Evolutionary conservation across 768 basidiomycete genomes (phyloP).

Genomic region (Tricholoma hemisulphureum): DNA sequence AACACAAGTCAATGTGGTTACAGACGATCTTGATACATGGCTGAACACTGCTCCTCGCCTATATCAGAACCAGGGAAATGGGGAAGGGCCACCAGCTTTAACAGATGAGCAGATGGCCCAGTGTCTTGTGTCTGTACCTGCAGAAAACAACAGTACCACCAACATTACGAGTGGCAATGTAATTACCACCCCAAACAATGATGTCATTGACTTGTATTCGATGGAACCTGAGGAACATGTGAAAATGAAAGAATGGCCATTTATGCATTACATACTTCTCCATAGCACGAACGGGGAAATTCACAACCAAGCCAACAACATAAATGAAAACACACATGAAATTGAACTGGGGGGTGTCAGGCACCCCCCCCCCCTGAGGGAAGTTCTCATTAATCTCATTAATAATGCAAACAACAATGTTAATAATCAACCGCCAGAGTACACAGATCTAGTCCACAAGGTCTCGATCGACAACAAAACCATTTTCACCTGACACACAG

Average conservation of each 20-base stretch:
- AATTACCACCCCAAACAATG: too few relatives aligned
- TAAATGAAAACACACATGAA: constrained; percentile 2
- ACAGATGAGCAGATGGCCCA: neutral
- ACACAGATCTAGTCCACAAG: neutral
- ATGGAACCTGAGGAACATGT: neutral
- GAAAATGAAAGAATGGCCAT: constrained; percentile 17
- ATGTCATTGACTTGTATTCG: neutral
- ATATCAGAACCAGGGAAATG: too few relatives aligned
- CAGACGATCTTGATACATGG: neutral
- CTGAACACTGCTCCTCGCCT: neutral
- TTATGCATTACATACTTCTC: constrained; percentile 19
- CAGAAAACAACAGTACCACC: too few relatives aligned
- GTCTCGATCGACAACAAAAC: neutral
- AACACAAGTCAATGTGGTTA: neutral
- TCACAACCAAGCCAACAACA: neutral
- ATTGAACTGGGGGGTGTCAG: constrained; percentile 34
- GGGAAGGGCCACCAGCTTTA: too few relatives aligned
- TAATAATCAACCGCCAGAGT: neutral
- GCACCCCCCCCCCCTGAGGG: constrained; percentile 22
- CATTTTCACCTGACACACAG: neutral
- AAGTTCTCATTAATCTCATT: neutral
- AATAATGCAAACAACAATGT: neutral
- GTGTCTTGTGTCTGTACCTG: neutral
- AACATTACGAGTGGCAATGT: too few relatives aligned
- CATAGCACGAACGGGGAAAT: constrained; percentile 14